Conservation (phyloP, 805 yeast genomes). For the Yarrowia yakushimensis region DNA sequence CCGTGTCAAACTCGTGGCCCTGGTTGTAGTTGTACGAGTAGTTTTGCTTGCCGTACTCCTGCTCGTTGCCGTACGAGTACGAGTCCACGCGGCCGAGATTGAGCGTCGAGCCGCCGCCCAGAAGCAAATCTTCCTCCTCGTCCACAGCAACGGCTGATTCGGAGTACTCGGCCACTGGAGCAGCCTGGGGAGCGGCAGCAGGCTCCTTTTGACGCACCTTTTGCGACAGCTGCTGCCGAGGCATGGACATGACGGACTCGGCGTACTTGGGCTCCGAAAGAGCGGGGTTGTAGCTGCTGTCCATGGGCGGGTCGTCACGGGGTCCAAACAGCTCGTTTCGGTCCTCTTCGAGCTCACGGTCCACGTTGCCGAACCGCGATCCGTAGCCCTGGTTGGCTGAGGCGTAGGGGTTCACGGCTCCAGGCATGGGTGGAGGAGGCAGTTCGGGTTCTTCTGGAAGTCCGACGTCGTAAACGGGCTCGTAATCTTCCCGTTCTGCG, state of each 20-base stretch:
- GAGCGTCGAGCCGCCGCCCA: not conserved
- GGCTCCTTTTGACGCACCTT: not conserved
- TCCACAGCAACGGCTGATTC: constrained; percentile 5
- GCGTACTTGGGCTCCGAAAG: constrained; percentile 12
- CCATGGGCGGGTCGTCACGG: not conserved
- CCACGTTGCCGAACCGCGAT: constrained; percentile 2
- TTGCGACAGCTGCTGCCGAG: constrained; percentile 11
- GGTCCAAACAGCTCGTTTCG: constrained; percentile 9
- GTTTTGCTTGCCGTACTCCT: constrained; percentile 18
- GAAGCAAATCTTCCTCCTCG: constrained; percentile 13
- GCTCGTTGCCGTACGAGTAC: constrained; percentile 10
- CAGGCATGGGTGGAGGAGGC: constrained; percentile 21
- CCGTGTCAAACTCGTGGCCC: constrained; percentile 22
- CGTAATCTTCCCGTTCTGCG: not conserved
- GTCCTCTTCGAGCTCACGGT: constrained; percentile 10
- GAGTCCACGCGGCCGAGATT: constrained; percentile 10
- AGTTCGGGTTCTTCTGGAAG: not conserved
- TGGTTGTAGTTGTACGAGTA: constrained; percentile 17
- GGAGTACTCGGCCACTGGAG: not conserved
- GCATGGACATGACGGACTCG: constrained; percentile 13
- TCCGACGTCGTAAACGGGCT: constrained; percentile 8
- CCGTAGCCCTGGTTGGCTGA: constrained; percentile 11
- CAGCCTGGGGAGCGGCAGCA: not conserved
- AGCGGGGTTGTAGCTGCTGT: not conserved
- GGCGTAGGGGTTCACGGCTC: constrained; percentile 11